phyloP scores from a whole-genome alignment of 768 basidiomycete species.

The Mycena crocata region DNA sequence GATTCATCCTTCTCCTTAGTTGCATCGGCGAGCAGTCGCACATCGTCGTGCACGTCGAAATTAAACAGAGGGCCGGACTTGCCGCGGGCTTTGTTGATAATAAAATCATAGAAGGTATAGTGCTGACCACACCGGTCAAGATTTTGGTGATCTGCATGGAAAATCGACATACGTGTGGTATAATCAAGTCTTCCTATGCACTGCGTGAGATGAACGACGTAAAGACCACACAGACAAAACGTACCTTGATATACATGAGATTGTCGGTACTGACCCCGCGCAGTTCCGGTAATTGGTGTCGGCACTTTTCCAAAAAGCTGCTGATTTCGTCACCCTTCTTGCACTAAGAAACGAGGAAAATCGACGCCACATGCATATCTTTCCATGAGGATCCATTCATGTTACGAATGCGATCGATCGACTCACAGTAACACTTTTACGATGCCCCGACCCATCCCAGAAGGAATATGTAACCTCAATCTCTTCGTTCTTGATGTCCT shows the following conservation, averaged over 20 bases:
- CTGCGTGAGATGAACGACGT: neutral
- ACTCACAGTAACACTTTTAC: slow-evolving; percentile 90
- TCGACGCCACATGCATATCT: neutral
- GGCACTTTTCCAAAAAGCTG: slow-evolving; percentile 91
- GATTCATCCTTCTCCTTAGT: slow-evolving; percentile 98
- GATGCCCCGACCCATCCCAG: slow-evolving; percentile 98
- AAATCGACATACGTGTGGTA: slow-evolving; percentile 81
- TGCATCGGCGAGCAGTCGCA: slow-evolving; percentile 93
- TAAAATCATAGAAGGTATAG: slow-evolving; percentile 98
- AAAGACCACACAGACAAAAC: slow-evolving; percentile 33
- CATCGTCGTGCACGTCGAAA: slow-evolving; percentile 99
- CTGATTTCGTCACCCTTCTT: slow-evolving; percentile 96
- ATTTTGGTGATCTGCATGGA: neutral
- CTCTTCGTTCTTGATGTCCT: slow-evolving; percentile 71
- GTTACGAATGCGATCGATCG: neutral
- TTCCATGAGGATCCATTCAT: slow-evolving; percentile 5
- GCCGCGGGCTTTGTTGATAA: slow-evolving; percentile 97
- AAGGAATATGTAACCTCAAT: slow-evolving; percentile 97
- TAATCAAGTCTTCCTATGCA: slow-evolving; percentile 93
- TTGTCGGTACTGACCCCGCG: slow-evolving; percentile 93
- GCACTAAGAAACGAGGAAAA: slow-evolving; percentile 66
- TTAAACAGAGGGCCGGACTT: slow-evolving; percentile 98
- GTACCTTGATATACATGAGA: slow-evolving; percentile 97
- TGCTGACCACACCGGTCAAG: slow-evolving; percentile 66
- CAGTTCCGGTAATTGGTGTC: slow-evolving; percentile 93